Evolutionary conservation across 1,139 yeast genomes (phyloP), one percentile per base, ranked within the genome.

Genomic region (Blastobotrys raffinosifermentans): DNA sequence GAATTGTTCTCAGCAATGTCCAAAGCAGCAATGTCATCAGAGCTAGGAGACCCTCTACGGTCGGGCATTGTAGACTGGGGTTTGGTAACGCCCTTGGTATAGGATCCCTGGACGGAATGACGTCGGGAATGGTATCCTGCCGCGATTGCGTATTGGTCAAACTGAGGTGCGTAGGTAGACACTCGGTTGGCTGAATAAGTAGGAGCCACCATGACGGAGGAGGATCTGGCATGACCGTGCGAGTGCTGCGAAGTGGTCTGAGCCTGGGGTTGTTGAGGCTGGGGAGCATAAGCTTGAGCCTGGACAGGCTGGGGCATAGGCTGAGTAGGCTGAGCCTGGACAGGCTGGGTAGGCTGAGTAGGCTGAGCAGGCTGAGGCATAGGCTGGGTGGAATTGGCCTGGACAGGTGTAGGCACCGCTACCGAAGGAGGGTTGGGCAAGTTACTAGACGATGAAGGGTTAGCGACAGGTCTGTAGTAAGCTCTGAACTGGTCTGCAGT

Each of bases 61-160:
- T 22, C 29, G 30, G 10, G 29, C n/a, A 16, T 27, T 11, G 30
- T n/a, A 6, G 27, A 23, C 21, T 29, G 29, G 6, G 39, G 30
- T 4, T 34, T 23, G 4, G 46, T 27, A 17, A 51, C 47, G 3
- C 54, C 54, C 32, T 51, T 50, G 3, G 45, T 34, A 39, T 50
- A 50, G 11, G 50, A 48, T 11, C 44, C 47, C 43, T 53, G 58
- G 7, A 54, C 53, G 4, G 58, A 54, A 36, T 53, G 57, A 16
- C 58, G 34, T 23, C 56, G 48, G 13, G 49, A 37, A 36, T 54
- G 54, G 14, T 47, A 33, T 8, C 45, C 11, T n/a, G 13, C 13
- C n/a, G 22, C 22, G n/a, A n/a, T n/a, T n/a, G n/a, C n/a, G 22
- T 29, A 19, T n/a, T 13, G 18, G 19, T 17, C 21, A 13, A 16